Evolutionary conservation across 163 green algal genomes (phyloP), one percentile per base, ranked within the genome.

Genomic region (Volvox carteri): DNA sequence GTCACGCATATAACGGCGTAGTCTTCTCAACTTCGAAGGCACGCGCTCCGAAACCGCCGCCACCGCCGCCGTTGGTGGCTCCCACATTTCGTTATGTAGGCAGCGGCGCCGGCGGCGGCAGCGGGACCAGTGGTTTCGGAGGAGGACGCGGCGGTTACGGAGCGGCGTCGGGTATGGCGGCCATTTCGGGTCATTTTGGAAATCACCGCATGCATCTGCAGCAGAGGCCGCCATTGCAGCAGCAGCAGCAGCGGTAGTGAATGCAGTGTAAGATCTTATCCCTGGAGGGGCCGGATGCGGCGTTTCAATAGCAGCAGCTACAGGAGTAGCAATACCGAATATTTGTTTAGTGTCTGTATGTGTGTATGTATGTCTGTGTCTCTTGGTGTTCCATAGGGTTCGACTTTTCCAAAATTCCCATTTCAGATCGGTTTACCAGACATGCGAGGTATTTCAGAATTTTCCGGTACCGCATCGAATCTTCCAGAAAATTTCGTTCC

Each of bases 21-120:
- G 25, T 25, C 54, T 28, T 65, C 28, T 23, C 54, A 30, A 12
- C 6, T 65, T 65, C n/a, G n/a, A n/a, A n/a, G 7, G 30, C 2
- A 8, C 39, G 9, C 8, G 70, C 39, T 41, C 70, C 70, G 70
- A 56, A 25, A 23, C 70, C 41, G 70, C 41, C 70, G 39, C 70
- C 39, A 41, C 70, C 41, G 70, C 41, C 70, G 39, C 70, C 39
- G 70, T 41, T 21, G 70, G 25, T 75, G 70, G 70, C 33, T 28
- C 44, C 52, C 33, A 65, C 77, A 33, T 85, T 85, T 21, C 52
- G 77, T 1, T 85, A 85, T 35, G 77, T 85, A n/a, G 46, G 74
- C 46, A 81, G 23, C 14, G 44, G 50, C 41, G 73, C 56, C 65
- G 16, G 18, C 72, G 41, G 72, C 39, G 41, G 72, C 39, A 60